Percentiles rank a stretch among this genome's conserved stretches.
Evolutionary conservation across 257 asterid species (phyloP).

Genomic region (Lycium barbarum): DNA sequence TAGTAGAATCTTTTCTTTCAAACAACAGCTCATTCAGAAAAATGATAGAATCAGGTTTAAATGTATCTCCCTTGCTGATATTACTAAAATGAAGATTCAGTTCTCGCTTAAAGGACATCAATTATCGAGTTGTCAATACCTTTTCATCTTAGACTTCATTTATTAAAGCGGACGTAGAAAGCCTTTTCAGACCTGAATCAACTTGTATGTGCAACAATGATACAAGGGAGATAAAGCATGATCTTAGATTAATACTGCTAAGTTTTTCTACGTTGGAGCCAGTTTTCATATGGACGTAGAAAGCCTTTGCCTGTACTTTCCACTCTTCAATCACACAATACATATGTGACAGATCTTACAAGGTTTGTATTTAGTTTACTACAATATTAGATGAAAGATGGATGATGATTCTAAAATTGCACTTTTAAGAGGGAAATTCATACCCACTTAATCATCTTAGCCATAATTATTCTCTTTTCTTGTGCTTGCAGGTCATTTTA

Average conservation of each 20-base stretch:
- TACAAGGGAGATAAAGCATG: neutral
- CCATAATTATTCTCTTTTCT: slow-evolving; percentile 7
- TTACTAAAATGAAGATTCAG: neutral
- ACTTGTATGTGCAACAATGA: neutral
- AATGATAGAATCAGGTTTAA: neutral
- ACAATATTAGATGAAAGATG: neutral
- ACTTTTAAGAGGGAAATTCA: neutral
- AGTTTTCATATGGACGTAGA: neutral
- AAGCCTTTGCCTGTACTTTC: slow-evolving; percentile 1
- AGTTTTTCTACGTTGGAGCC: neutral
- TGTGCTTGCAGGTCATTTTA: slow-evolving; percentile 82
- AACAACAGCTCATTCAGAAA: neutral
- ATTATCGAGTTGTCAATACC: neutral
- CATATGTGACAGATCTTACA: neutral
- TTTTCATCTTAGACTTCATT: neutral
- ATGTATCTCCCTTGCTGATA: neutral
- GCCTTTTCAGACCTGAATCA: neutral
- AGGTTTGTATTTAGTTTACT: neutral
- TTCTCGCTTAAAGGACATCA: neutral
- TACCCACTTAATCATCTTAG: neutral
- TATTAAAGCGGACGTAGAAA: neutral
- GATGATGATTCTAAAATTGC: neutral
- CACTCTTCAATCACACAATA: neutral
- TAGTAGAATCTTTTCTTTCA: neutral
- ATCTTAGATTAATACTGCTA: neutral